Base-by-base conservation (phyloP, 768 basidiomycete genomes). In the Infundibulicybe gibba region DNA sequence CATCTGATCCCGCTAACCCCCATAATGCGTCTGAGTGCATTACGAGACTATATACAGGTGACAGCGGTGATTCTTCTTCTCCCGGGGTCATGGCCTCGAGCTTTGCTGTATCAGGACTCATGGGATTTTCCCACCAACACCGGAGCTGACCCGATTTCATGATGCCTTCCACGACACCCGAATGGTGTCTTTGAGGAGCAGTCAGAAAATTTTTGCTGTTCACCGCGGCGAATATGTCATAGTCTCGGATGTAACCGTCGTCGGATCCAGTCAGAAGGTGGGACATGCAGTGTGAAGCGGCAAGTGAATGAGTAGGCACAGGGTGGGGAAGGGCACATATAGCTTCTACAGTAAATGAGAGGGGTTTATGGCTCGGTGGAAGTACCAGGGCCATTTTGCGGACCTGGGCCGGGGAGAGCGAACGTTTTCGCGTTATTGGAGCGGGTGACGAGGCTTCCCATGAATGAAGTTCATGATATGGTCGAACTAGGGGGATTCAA, bases 1-100 rank as follows among this genome's bases (percentile, higher is more conserved):
- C 94, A 56, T 90, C 79, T 32, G 86, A 88, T 12, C 97, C 97
- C 17, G 89, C 84, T 47, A 97, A 72, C 14, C 86, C 77, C 93
- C 94, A 99, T 8, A 99, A 69, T 11, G 90, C 97, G 63, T 98
- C 94, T 3, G 87, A 85, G 46, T 98, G 94, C 73, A 94, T 85
- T 8, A 83, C 82, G 60, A 99, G 73, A 58, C 92, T 94, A 64
- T 94, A 92, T 14, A 97, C 91, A 9, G 95, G 85, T 16, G 82
- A 79, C 39, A 80, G 62, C 16, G 71, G 56, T 16, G 70, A 54
- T 33, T 84, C 83, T 16, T 81, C 80, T 19, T 75, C 76, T 45
- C 63, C 64, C 17, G 63, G 54, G 30, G 55, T 49, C 19, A 52
- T 48, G 38, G 61, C 59, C 47, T 53, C 47, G 17, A 51, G 52